Evolutionary conservation across 495 filamentous ascomycete species (phyloP).

Genomic region (Aspergillus wentii): DNA sequence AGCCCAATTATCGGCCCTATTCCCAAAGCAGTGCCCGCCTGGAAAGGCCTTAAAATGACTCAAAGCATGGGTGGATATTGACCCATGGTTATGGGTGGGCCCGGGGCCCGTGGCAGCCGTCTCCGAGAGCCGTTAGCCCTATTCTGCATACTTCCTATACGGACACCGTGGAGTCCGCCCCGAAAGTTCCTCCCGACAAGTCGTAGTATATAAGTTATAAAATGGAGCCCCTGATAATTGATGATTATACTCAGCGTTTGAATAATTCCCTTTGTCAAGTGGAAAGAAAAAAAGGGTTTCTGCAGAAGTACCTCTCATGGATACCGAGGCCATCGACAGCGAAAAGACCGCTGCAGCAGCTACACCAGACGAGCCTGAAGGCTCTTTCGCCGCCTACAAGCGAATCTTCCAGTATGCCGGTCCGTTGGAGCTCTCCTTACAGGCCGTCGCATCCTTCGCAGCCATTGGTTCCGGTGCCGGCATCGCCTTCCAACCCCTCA

Average conservation of each 20-base stretch:
- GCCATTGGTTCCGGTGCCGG: constrained; percentile 3
- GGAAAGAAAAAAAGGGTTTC: too few relatives aligned
- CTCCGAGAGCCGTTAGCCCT: not conserved
- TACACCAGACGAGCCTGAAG: not conserved
- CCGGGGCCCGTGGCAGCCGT: not conserved
- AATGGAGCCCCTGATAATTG: not conserved
- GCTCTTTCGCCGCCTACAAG: constrained; percentile 1
- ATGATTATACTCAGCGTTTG: too few relatives aligned
- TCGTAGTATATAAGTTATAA: not conserved
- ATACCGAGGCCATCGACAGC: constrained; percentile 1
- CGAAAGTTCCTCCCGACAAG: not conserved
- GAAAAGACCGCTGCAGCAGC: constrained; percentile 1
- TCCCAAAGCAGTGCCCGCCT: not conserved
- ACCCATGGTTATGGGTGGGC: not conserved
- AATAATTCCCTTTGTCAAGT: too few relatives aligned
- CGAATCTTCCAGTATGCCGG: constrained; percentile 1
- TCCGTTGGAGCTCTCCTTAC: not conserved
- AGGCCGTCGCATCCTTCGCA: constrained; percentile 1
- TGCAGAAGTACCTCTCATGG: too few relatives aligned
- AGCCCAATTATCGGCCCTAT: not conserved
- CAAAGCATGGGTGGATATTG: not conserved
- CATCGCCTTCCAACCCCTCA: constrained; percentile 2
- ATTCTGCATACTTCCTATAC: not conserved
- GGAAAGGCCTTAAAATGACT: not conserved
- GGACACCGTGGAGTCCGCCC: not conserved